A percentile compares a stretch with the other conserved stretches of the same genome.
phyloP scores from a whole-genome alignment of 805 yeast genomes.

The Candida sphagnicola region DNA sequence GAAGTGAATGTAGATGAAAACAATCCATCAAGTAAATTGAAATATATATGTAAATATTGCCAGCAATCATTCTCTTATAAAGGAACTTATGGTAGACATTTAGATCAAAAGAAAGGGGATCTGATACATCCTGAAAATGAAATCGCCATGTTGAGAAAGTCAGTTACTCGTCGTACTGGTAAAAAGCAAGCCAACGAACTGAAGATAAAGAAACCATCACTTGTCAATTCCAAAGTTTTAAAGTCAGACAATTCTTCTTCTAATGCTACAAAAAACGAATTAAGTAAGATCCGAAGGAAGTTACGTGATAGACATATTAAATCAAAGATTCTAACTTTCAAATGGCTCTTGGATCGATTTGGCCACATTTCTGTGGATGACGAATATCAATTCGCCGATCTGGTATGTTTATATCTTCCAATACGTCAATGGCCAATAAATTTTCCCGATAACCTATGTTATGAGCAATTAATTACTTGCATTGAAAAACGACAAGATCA shows the following conservation, averaged over 20 bases:
- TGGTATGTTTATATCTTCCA: conserved; percentile 9
- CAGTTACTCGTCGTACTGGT: conserved; percentile 52
- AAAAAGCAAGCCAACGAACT: neutral
- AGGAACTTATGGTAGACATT: conserved; percentile 58
- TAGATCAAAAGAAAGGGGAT: conserved; percentile 54
- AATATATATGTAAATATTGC: conserved; percentile 44
- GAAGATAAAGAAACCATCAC: neutral
- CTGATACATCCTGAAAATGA: conserved; percentile 46
- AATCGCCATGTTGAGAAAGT: conserved; percentile 42
- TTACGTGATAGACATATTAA: conserved; percentile 38
- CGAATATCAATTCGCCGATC: conserved; percentile 7
- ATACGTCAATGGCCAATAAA: conserved; percentile 9
- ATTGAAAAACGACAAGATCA: conserved; percentile 2
- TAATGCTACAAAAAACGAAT: conserved; percentile 29
- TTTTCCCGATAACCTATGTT: conserved; percentile 8
- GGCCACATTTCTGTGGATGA: conserved; percentile 4
- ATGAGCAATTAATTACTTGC: conserved; percentile 4
- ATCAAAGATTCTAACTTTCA: conserved; percentile 23
- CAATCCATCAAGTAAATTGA: neutral
- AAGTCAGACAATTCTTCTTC: neutral
- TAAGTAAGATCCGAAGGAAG: conserved; percentile 42
- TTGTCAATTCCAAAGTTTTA: conserved; percentile 1
- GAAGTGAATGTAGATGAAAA: neutral
- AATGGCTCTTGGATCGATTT: conserved; percentile 12
- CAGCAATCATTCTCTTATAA: conserved; percentile 51